Percentiles rank a stretch among this genome's conserved stretches.
Conservation (phyloP, 805 yeast species). For the Ogataea pini region DNA sequence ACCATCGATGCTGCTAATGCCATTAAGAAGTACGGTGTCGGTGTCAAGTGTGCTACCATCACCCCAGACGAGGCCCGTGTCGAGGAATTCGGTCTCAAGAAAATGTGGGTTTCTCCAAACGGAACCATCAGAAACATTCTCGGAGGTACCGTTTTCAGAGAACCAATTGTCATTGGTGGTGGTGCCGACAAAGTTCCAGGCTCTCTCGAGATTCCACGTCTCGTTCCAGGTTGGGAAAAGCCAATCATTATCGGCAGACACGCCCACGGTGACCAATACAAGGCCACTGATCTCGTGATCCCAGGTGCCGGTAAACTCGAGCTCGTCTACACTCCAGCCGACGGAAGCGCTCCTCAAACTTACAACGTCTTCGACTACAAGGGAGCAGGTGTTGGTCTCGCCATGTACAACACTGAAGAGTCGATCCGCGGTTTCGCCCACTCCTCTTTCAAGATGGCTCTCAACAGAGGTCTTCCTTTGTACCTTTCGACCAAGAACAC, state of each 20-base stretch:
- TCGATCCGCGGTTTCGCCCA: slow-evolving; percentile 78
- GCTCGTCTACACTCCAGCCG: slow-evolving; percentile 63
- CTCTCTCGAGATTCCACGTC: slow-evolving; percentile 62
- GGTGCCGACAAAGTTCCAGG: slow-evolving; percentile 26
- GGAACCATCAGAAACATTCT: slow-evolving; percentile 81
- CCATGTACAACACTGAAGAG: slow-evolving; percentile 83
- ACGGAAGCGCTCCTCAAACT: slow-evolving; percentile 50
- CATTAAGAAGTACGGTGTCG: slow-evolving; percentile 72
- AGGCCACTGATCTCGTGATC: slow-evolving; percentile 72
- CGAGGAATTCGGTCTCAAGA: slow-evolving; percentile 66
- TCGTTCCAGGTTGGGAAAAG: slow-evolving; percentile 78
- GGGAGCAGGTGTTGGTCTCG: slow-evolving; percentile 71
- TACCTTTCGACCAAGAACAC: slow-evolving; percentile 78
- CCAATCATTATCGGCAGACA: slow-evolving; percentile 87
- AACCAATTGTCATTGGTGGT: slow-evolving; percentile 72
- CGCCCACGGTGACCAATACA: slow-evolving; percentile 83
- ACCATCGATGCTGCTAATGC: slow-evolving; percentile 81
- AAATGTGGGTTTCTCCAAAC: slow-evolving; percentile 87
- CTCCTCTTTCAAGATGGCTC: slow-evolving; percentile 74
- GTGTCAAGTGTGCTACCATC: slow-evolving; percentile 82
- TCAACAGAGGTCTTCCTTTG: slow-evolving; percentile 61
- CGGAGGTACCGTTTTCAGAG: slow-evolving; percentile 84
- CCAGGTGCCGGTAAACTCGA: slow-evolving; percentile 68
- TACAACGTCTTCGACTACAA: slow-evolving; percentile 62
- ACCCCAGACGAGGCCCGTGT: slow-evolving; percentile 84